Conservation (phyloP, 2,329 filamentous ascomycete species). For the Penicillium expansum region DNA sequence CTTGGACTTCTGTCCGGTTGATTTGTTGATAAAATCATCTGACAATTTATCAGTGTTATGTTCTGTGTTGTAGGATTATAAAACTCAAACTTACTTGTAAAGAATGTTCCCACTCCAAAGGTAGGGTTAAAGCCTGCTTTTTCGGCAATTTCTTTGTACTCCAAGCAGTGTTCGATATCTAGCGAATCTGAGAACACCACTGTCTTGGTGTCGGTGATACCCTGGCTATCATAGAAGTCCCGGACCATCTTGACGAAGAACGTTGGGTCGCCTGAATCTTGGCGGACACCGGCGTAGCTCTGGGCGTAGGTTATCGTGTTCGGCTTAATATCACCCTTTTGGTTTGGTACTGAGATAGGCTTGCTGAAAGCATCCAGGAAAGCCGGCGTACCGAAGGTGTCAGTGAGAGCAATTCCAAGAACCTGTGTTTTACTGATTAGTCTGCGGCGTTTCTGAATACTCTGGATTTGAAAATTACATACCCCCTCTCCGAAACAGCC, state of each 20-base stretch:
- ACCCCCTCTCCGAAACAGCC: conserved; percentile 80
- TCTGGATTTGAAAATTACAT: conserved; percentile 16
- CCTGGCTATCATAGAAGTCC: conserved; percentile 72
- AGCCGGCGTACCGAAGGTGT: conserved; percentile 89
- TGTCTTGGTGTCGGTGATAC: conserved; percentile 75
- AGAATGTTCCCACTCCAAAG: conserved; percentile 92
- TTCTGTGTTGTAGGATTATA: background rate
- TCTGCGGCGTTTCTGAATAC: background rate
- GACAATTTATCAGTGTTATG: conserved; percentile 1
- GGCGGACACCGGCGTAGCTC: conserved; percentile 77
- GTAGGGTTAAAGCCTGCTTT: conserved; percentile 76
- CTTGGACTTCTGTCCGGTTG: conserved; percentile 75
- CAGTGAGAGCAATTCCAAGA: conserved; percentile 84
- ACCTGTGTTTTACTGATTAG: conserved; percentile 46
- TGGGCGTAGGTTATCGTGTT: conserved; percentile 68
- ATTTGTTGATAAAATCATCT: conserved; percentile 78
- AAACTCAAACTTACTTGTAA: conserved; percentile 63
- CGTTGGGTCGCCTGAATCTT: conserved; percentile 84
- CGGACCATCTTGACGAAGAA: conserved; percentile 76
- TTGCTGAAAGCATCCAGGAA: conserved; percentile 83
- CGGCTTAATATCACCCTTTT: conserved; percentile 33
- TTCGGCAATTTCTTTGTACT: conserved; percentile 84
- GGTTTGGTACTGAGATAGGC: conserved; percentile 49
- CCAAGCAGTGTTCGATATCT: conserved; percentile 83
- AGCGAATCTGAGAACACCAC: conserved; percentile 96